Base-by-base conservation (phyloP, 164 flowering plant genomes). In the Tetrastigma voinierianum region DNA sequence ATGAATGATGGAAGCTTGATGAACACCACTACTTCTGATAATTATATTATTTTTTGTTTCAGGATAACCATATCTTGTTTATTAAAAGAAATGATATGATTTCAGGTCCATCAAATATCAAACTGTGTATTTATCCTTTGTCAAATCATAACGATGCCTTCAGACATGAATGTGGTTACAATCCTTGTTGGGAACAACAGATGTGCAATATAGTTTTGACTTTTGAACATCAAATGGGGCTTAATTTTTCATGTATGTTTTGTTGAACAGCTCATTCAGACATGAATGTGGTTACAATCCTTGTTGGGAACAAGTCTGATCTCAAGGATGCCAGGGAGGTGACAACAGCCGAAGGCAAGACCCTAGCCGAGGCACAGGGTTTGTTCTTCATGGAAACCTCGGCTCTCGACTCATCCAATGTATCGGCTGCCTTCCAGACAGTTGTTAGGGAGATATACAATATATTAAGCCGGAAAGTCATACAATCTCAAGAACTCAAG, bases 151-250 rank as follows among this genome's bases (percentile, higher is more conserved):
- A 32, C 6, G 40, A 32, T 32, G 6, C n/a, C n/a, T 72, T 88
- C 93, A 1, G 88, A 88, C 72, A 88, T 88, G 93, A 85, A 88
- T 61, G 93, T 88, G 24, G 84, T 88, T 10, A 88, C 93, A n/a
- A 83, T 88, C 60, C 86, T 88, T 51, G 82, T 88, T 23, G 93
- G 93, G 25, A 88, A 88, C 82, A 88, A 32, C 6, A 0, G 5
- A 32, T 32, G 40, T 32, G 40, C 40, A 32, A 32, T 32, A 7
- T 32, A 32, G 40, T 32, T 32, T 32, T n/a, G n/a, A n/a, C n/a
- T 16, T 16, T 59, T 11, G 45, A 40, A 13, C 0, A 47, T 15
- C 2, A 18, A 16, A 9, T 20, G 21, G 17, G 66, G 52, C 63
- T 32, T 71, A 46, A 65, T 44, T 51, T 3, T 18, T 32, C 56